These are phyloP conservation scores for Bisporella sp. DNA, from an alignment of 2,329 filamentous ascomycete genomes.

Conservation along the genomic window DNA sequence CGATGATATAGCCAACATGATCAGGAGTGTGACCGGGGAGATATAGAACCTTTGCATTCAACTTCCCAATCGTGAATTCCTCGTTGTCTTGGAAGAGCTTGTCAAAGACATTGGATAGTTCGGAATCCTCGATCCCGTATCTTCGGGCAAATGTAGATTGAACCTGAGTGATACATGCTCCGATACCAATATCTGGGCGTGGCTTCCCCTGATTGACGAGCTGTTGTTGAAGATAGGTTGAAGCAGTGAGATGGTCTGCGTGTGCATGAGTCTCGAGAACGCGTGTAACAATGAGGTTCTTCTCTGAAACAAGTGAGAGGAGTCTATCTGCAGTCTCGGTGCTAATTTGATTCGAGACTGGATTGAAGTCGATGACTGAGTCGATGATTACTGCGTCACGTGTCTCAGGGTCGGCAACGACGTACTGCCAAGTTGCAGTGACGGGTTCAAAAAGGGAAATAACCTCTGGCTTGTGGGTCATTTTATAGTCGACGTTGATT, in stretches of 20 bases:
- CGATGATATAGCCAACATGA: slow-evolving; percentile 51
- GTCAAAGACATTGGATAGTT: slow-evolving; percentile 41
- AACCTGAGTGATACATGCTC: slow-evolving; percentile 43
- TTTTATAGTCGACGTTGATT: neutral
- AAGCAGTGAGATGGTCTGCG: slow-evolving; percentile 53
- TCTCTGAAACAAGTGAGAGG: slow-evolving; percentile 34
- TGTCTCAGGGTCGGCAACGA: slow-evolving; percentile 48
- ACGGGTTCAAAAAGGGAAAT: neutral
- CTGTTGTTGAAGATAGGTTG: slow-evolving; percentile 46
- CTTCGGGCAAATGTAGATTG: slow-evolving; percentile 41
- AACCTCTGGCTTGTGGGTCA: neutral
- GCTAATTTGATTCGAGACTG: slow-evolving; percentile 33
- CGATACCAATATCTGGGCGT: slow-evolving; percentile 44
- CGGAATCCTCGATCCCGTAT: slow-evolving; percentile 38
- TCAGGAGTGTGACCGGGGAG: slow-evolving; percentile 56
- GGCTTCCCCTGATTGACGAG: slow-evolving; percentile 23
- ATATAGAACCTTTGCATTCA: slow-evolving; percentile 41
- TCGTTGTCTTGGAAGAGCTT: slow-evolving; percentile 47
- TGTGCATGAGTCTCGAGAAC: slow-evolving; percentile 59
- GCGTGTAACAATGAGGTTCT: slow-evolving; percentile 40
- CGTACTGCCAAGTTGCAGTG: slow-evolving; percentile 53
- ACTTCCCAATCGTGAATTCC: slow-evolving; percentile 40
- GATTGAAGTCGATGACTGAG: slow-evolving; percentile 52
- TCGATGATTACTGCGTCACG: slow-evolving; percentile 50
- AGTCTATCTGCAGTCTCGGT: slow-evolving; percentile 47